A percentile compares a stretch with the other conserved stretches of the same genome.
These are phyloP conservation scores for Cymodocea nodosa DNA, from an alignment of 116 monocot genomes.

Conservation along the genomic window DNA sequence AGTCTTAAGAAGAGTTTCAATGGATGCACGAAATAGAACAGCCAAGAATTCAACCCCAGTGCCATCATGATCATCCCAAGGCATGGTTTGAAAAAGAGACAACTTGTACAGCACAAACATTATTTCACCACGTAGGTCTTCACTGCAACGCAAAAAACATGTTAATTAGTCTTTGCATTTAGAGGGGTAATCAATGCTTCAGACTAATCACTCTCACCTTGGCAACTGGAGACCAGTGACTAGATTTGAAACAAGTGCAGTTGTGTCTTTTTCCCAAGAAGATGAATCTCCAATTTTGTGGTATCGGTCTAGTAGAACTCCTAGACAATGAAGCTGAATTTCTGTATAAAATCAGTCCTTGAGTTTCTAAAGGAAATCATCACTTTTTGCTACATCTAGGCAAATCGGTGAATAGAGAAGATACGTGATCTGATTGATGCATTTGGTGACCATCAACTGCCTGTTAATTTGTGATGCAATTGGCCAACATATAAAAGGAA, in stretches of 20 bases:
- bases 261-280: slow-evolving; percentile 36
- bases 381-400: too few relatives aligned
- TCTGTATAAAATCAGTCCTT: background rate
- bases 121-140: slow-evolving; percentile 84
- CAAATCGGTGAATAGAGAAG: too few relatives aligned
- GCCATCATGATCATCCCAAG: slow-evolving; percentile 29
- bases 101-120: slow-evolving; percentile 80
- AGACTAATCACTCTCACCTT: slow-evolving; percentile 25
- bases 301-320: slow-evolving; percentile 36
- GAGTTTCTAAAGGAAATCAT: too few relatives aligned
- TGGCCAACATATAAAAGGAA: too few relatives aligned
- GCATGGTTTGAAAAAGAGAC: slow-evolving; percentile 27
- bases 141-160: slow-evolving; percentile 30
- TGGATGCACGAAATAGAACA: slow-evolving; percentile 30
- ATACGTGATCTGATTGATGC: too few relatives aligned
- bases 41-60: slow-evolving; percentile 9
- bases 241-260: slow-evolving; percentile 58
- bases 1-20: slow-evolving; percentile 71
- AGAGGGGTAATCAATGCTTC: background rate
- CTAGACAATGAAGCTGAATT: slow-evolving; percentile 83
- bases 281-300: slow-evolving; percentile 19
- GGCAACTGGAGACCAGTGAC: slow-evolving; percentile 61
- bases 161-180: background rate
- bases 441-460: too few relatives aligned
- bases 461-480: too few relatives aligned